Percentiles rank a stretch among this genome's conserved stretches.
Evolutionary conservation across 768 basidiomycete species (phyloP).

Genomic region (Sporobolomyces pararoseus): DNA sequence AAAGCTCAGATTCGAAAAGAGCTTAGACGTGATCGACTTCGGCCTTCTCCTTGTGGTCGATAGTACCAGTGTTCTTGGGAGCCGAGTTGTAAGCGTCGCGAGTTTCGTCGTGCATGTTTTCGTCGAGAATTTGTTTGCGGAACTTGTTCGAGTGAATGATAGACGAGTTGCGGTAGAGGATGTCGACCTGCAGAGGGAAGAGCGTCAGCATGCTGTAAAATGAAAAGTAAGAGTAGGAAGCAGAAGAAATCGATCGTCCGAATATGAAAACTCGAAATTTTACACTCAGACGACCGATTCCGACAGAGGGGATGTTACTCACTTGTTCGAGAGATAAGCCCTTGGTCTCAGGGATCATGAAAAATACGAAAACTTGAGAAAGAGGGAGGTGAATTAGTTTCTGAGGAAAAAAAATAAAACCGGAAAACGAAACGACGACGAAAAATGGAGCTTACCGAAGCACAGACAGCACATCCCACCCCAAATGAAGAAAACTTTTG

Average conservation of each 20-base stretch:
- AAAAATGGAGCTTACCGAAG: no score
- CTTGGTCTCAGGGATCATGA: constrained; percentile 53
- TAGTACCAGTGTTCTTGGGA: constrained; percentile 16
- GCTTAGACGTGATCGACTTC: constrained; percentile 16
- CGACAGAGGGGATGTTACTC: no score
- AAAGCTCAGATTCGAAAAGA: no score
- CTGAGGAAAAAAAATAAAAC: constrained; percentile 64
- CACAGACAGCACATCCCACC: constrained; percentile 46
- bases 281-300: no score
- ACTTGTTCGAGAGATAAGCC: constrained; percentile 80
- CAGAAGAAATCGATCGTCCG: no score
- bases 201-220: neutral
- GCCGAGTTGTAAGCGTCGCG: constrained; percentile 7
- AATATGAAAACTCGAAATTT: no score
- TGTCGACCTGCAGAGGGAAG: constrained; percentile 51
- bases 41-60: constrained; percentile 32
- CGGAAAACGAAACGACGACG: constrained; percentile 48
- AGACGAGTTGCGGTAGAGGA: constrained; percentile 66
- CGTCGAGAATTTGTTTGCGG: constrained; percentile 44
- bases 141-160: constrained; percentile 55
- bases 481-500: constrained; percentile 84
- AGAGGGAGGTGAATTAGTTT: constrained; percentile 61
- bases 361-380: no score
- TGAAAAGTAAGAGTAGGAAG: neutral
- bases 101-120: constrained; percentile 36